Base-by-base conservation (phyloP, 2,329 filamentous ascomycete genomes). In the Beauveria sp. region DNA sequence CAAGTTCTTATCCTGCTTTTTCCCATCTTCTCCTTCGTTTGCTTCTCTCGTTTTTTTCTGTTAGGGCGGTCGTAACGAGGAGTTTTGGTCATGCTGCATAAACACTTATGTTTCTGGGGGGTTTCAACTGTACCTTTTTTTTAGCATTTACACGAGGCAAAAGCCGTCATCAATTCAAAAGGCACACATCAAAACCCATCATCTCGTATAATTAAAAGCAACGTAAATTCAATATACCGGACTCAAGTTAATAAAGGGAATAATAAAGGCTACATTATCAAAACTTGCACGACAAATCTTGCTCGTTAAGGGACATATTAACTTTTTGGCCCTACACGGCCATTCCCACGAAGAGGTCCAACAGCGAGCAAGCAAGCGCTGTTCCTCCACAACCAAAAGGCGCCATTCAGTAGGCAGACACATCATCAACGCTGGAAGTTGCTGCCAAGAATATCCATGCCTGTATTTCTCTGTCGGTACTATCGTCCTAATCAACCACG, bases 211-310 rank as follows among this genome's bases (percentile, higher is more conserved):
- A 50, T 18, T 43, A 46, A 42, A 49, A 40, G 22, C n/a, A 40
- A 28, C 24, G 50, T 14, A 43, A 54, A 49, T 61, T 48, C 50
- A 54, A 55, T 48, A 61, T 49, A 54, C 59, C 50, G 54, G 43
- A 54, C 31, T 61, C 48, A 7, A 28, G 51, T 69, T 64, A 69
- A 70, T 73, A 67, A 63, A 67, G 69, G 65, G 62, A 62, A 66
- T 62, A 69, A 67, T 72, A 75, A 71, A 69, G 69, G 71, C 71
- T 71, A 70, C 70, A 72, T 71, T 69, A 74, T 71, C 70, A 72
- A 71, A 68, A 68, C 68, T 68, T 68, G 70, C 68, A 65, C 62
- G 62, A 62, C 64, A 58, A 60, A 46, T 61, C 65, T 65, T 65
- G 63, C 63, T 63, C 62, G 63, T 61, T 61, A 62, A 55, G 46